Conservation (phyloP, 192 early-diverging fungal species). For the Coemansia sp. region DNA sequence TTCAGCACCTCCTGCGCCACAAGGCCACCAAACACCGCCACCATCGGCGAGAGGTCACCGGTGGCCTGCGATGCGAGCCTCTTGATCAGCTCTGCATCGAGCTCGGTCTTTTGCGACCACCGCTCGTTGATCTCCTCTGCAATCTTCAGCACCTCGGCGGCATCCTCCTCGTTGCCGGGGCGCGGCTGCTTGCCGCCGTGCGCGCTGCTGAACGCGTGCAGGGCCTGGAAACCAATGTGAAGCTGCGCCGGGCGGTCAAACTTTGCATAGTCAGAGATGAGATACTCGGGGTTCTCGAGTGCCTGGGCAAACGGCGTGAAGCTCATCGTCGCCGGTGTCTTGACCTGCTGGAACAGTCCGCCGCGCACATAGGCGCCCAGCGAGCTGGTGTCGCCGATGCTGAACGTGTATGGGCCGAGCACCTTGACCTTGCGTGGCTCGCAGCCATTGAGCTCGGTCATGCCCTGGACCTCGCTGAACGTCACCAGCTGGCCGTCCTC, state of each 20-base stretch:
- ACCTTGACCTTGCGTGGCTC: conserved; percentile 81
- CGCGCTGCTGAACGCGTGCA: conserved; percentile 70
- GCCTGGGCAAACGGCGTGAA: conserved; percentile 78
- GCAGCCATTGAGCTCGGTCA: conserved; percentile 81
- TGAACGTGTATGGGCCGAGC: conserved; percentile 93
- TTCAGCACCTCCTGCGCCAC: conserved; percentile 98
- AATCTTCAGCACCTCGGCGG: conserved; percentile 68
- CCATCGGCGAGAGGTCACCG: conserved; percentile 93
- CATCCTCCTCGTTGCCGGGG: conserved; percentile 83
- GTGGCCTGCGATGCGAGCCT: conserved; percentile 83
- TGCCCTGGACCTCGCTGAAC: conserved; percentile 90
- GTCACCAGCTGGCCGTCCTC: conserved; percentile 96
- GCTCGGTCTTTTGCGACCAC: conserved; percentile 66
- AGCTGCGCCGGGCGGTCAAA: conserved; percentile 94
- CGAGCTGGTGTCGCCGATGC: conserved; percentile 83
- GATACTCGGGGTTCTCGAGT: conserved; percentile 73
- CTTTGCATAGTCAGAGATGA: conserved; percentile 95
- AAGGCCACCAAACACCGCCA: conserved; percentile 93
- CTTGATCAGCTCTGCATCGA: conserved; percentile 84
- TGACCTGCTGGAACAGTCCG: conserved; percentile 95
- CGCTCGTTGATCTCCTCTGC: conserved; percentile 72
- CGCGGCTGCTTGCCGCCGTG: conserved; percentile 71
- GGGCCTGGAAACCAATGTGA: conserved; percentile 91
- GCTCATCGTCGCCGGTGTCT: conserved; percentile 76
- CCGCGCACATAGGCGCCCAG: conserved; percentile 76